Base-by-base conservation (phyloP, 306 rosid genomes). In the Phaseolus lunatus region DNA sequence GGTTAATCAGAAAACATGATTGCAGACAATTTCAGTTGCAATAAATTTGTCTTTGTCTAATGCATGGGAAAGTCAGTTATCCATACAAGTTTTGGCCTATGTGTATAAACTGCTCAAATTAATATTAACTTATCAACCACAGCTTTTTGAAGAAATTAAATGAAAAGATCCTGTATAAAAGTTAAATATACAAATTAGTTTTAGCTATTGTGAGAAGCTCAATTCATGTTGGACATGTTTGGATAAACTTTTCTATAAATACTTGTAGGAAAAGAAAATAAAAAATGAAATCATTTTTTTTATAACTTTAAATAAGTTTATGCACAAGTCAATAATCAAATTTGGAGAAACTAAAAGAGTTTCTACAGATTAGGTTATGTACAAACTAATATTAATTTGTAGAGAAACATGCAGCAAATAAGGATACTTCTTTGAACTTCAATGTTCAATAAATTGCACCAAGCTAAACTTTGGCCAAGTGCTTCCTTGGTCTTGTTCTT, bases 1-100 rank as follows among this genome's bases (percentile, higher is more conserved):
- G 20, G 69, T 10, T 44, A 75, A 84, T 14, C 29, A 43, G 22
- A 53, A 69, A 75, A 35, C 14, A n/a, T 48, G 52, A 31, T 24
- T 15, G 10, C 20, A 58, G 59, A 69, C 13, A 57, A 19, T 68
- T 58, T 67, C 26, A 47, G 65, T 47, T 7, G 45, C 52, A 53
- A 81, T 45, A 29, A 8, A 67, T 20, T 15, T 70, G 41, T 19
- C 43, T 45, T 31, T 47, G 14, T 12, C 53, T 37, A 18, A 24
- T 7, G 26, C 15, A 7, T 41, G 14, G 14, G 14, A 45, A 44
- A 59, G 22, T 9, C 43, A 29, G 39, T 50, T 48, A 75, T 59
- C 2, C 33, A 75, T 49, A 76, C 12, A 64, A 49, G 52, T 45
- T 64, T 12, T 8, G 11, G 1, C 23, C 9, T 49, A 7, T 18